Evolutionary conservation across 306 rosid species (phyloP).

Genomic region (Cajanus cajan): DNA sequence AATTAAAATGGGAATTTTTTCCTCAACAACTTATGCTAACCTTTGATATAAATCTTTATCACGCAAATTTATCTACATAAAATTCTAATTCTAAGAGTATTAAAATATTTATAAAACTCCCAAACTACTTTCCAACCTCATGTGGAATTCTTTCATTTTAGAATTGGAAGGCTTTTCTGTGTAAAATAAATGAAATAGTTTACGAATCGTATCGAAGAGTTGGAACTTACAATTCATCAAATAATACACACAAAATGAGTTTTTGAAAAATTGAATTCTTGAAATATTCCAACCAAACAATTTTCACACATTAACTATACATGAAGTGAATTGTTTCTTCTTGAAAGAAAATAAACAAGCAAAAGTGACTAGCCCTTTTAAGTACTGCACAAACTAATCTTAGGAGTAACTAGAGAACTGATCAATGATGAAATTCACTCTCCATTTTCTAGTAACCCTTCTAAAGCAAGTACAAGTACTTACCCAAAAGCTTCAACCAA

Average conservation of each 20-base stretch:
- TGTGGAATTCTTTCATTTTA: neutral
- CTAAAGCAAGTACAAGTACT: constrained; percentile 27
- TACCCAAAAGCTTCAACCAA: constrained; percentile 95
- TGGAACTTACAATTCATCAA: neutral
- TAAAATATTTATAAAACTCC: no score
- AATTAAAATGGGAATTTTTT: neutral
- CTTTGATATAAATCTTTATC: neutral
- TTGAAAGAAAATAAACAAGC: neutral
- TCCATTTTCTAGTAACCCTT: neutral
- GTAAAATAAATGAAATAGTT: neutral
- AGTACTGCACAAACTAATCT: neutral
- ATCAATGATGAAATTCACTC: neutral
- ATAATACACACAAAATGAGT: neutral
- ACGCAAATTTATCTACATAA: no score
- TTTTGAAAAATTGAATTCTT: neutral
- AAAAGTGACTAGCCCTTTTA: neutral
- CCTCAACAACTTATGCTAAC: neutral
- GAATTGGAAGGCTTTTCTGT: neutral
- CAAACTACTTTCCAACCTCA: neutral
- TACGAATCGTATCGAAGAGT: neutral
- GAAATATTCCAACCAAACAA: neutral
- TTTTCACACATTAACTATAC: neutral
- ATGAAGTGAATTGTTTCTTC: neutral
- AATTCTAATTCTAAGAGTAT: no score
- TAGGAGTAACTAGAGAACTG: neutral